phyloP scores from a whole-genome alignment of 345 rosid species.

The Aethionema arabicum region DNA sequence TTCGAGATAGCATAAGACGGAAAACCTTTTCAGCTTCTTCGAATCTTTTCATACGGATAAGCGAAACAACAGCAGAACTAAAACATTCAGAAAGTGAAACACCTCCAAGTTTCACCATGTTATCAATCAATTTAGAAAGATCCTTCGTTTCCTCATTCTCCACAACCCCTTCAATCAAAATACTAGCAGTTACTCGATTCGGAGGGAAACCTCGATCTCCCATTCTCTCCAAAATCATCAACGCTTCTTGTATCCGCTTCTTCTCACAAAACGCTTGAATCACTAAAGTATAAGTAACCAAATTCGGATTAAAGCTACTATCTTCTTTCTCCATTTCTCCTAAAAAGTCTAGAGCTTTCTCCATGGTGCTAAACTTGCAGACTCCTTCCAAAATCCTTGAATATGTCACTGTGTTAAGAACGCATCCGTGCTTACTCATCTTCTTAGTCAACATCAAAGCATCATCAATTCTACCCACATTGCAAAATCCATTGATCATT shows the following conservation, averaged over 20 bases:
- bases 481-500: constrained; percentile 69
- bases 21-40: constrained; percentile 64
- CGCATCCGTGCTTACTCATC: constrained; percentile 58
- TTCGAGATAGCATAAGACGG: constrained; percentile 46
- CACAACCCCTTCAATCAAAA: constrained; percentile 63
- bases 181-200: constrained; percentile 64
- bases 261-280: constrained; percentile 61
- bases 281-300: constrained; percentile 63
- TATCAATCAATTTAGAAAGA: constrained; percentile 57
- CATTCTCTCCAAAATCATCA: constrained; percentile 72
- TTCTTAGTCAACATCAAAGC: constrained; percentile 56
- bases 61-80: constrained; percentile 57
- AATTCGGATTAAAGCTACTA: constrained; percentile 55
- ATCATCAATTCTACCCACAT: constrained; percentile 56
- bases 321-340: constrained; percentile 71
- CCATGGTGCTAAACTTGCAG: constrained; percentile 52
- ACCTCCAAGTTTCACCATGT: constrained; percentile 48
- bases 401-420: constrained; percentile 60
- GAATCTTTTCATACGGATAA: constrained; percentile 47
- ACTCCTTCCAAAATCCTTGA: constrained; percentile 68
- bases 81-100: constrained; percentile 64
- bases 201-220: constrained; percentile 55
- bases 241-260: constrained; percentile 53
- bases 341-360: constrained; percentile 58
- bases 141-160: constrained; percentile 46